Base-by-base conservation (phyloP, 345 rosid genomes). In the Rubroshorea leprosula region DNA sequence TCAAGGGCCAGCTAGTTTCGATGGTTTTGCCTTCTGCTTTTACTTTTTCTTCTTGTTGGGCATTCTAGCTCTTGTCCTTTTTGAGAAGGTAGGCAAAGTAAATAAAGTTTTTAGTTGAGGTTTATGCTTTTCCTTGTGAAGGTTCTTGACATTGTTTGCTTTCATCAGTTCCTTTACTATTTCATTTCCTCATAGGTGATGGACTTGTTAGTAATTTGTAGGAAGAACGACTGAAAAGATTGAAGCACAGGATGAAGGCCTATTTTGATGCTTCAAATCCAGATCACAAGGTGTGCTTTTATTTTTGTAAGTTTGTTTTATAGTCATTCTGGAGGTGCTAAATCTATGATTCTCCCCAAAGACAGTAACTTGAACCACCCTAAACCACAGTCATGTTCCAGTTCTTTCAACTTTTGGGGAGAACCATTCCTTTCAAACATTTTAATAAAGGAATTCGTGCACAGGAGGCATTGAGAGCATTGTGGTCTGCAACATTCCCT, bases 401-500 rank as follows among this genome's bases (percentile, higher is more conserved):
- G 5, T 29, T 29, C 9, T 29, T 14, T 3, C 3, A 41, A 7
- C 16, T 41, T 46, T 54, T 20, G 20, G 45, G 43, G 1, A 0
- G 11, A 25, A n/a, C 10, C n/a, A 43, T 43, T 19, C 14, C 25
- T 41, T 45, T 23, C 23, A 66, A 31, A 41, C 15, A 49, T 60
- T 43, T 62, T 31, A 57, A 23, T 23, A 14, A 6, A 23, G 47
- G 18, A 31, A 64, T 57, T 23, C 13, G 10, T 23, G 46, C 14
- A 61, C 77, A 86, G 83, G 89, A 80, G 68, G 96, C 96, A 64
- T 58, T 92, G 61, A 89, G 80, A 74, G 93, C 98, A 45, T 48
- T 92, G 46, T 92, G 98, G 96, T 73, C 71, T 20, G 84, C 96
- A 25, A 76, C 95, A 3, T 91, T 71, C 64, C 95, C 96, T 0